phyloP scores from a whole-genome alignment of 2,329 filamentous ascomycete genomes.

The Coniochaeta prunicola region DNA sequence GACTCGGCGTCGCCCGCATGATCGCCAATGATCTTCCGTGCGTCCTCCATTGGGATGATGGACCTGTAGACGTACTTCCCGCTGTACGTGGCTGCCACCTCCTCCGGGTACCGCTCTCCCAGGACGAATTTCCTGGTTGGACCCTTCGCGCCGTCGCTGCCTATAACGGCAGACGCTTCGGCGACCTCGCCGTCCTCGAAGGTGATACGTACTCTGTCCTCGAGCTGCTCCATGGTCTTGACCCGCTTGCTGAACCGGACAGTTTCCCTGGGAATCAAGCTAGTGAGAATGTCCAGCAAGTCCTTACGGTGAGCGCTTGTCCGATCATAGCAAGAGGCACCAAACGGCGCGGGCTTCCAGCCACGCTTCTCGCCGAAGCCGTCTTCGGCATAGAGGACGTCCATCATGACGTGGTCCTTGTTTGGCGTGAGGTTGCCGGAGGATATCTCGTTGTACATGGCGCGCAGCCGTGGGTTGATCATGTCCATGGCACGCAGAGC shows the following conservation, averaged over 20 bases:
- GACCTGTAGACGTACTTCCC: conserved; percentile 22
- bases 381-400: conserved; percentile 30
- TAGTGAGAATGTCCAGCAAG: conserved; percentile 33
- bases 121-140: conserved; percentile 16
- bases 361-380: conserved; percentile 28
- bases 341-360: conserved; percentile 27
- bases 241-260: conserved; percentile 19
- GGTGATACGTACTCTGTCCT: conserved; percentile 12
- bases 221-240: conserved; percentile 13
- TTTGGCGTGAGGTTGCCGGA: conserved; percentile 26
- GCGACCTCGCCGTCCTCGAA: conserved; percentile 15
- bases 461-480: conserved; percentile 28
- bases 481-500: conserved; percentile 29
- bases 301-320: conserved; percentile 30
- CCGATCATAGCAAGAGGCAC: conserved; percentile 26
- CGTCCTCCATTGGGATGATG: conserved; percentile 19
- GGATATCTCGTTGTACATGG: conserved; percentile 28
- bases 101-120: conserved; percentile 14
- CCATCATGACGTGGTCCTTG: conserved; percentile 30
- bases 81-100: conserved; percentile 18
- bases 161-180: conserved; percentile 15
- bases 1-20: conserved; percentile 11
- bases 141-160: conserved; percentile 20
- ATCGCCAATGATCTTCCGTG: conserved; percentile 16
- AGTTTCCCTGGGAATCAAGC: conserved; percentile 17